Evolutionary conservation across 495 filamentous ascomycete species (phyloP).

Genomic region (Cercophora samala): DNA sequence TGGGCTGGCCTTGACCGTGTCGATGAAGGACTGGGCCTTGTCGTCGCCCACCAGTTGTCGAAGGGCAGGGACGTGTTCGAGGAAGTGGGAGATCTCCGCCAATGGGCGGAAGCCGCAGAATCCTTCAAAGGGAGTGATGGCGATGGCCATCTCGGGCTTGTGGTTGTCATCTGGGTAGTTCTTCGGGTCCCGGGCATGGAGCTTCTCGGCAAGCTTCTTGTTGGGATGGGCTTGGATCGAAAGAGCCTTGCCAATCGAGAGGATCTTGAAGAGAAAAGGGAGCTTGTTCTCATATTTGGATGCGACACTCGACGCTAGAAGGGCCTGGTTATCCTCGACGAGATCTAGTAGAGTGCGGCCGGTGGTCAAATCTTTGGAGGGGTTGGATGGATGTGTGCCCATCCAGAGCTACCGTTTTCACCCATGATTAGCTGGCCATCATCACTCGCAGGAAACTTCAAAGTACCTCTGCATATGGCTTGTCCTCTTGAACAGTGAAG

Average conservation of each 20-base stretch:
- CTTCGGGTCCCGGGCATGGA: conserved; percentile 80
- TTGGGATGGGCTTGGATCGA: conserved; percentile 98
- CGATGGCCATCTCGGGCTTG: conserved; percentile 99
- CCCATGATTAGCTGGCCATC: conserved; percentile 3
- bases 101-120: conserved; percentile 93
- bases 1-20: conserved; percentile 61
- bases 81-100: conserved; percentile 79
- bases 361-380: conserved; percentile 82
- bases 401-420: conserved; percentile 77
- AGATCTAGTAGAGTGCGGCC: conserved; percentile 85
- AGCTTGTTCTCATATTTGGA: conserved; percentile 61
- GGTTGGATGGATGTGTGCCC: conserved; percentile 95
- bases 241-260: conserved; percentile 88
- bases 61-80: conserved; percentile 68
- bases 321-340: conserved; percentile 79
- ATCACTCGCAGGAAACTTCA: background rate
- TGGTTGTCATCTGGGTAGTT: conserved; percentile 99
- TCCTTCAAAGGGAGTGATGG: conserved; percentile 92
- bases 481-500: conserved; percentile 74
- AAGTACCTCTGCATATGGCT: conserved; percentile 82
- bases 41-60: conserved; percentile 72
- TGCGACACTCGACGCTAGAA: conserved; percentile 68
- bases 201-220: conserved; percentile 89
- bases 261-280: conserved; percentile 96
- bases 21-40: conserved; percentile 63